Conservation (phyloP, 2,329 filamentous ascomycete genomes). For the Colletotrichum trifolii region DNA sequence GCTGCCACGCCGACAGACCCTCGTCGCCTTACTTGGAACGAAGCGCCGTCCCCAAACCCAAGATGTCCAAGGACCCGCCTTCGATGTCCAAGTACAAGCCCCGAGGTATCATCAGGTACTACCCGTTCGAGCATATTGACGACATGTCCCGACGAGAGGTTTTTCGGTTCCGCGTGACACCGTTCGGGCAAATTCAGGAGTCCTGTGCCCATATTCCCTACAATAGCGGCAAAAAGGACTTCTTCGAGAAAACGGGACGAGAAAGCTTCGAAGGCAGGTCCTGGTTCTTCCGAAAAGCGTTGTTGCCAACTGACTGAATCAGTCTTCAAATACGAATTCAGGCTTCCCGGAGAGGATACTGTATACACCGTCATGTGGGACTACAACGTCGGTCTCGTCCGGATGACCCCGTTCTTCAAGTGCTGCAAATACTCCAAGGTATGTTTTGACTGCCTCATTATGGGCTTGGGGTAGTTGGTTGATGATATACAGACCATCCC, state of each 20-base stretch:
- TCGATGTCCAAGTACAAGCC: constrained; percentile 70
- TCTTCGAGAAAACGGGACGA: constrained; percentile 85
- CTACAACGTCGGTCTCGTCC: constrained; percentile 92
- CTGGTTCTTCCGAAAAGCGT: neutral
- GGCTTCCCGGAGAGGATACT: constrained; percentile 72
- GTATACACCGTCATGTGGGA: constrained; percentile 93
- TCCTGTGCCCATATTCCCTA: constrained; percentile 87
- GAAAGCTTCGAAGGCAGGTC: constrained; percentile 86
- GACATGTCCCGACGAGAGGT: constrained; percentile 68
- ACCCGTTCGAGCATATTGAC: constrained; percentile 76
- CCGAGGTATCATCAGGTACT: constrained; percentile 77
- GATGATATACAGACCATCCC: constrained; percentile 77
- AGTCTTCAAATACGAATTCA: constrained; percentile 90
- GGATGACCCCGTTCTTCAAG: constrained; percentile 96
- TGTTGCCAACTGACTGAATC: constrained; percentile 23
- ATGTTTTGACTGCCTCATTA: neutral
- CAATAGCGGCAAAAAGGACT: constrained; percentile 92
- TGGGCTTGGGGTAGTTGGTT: neutral
- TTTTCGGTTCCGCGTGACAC: constrained; percentile 72
- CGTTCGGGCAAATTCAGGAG: constrained; percentile 70
- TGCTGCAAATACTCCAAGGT: constrained; percentile 87
- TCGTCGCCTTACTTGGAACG: constrained; percentile 40
- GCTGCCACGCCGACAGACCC: constrained; percentile 47
- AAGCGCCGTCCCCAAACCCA: constrained; percentile 58
- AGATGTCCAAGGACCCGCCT: constrained; percentile 73